Conservation (phyloP, 108 stramenopile species). For the Stephanodiscus minutulus region DNA sequence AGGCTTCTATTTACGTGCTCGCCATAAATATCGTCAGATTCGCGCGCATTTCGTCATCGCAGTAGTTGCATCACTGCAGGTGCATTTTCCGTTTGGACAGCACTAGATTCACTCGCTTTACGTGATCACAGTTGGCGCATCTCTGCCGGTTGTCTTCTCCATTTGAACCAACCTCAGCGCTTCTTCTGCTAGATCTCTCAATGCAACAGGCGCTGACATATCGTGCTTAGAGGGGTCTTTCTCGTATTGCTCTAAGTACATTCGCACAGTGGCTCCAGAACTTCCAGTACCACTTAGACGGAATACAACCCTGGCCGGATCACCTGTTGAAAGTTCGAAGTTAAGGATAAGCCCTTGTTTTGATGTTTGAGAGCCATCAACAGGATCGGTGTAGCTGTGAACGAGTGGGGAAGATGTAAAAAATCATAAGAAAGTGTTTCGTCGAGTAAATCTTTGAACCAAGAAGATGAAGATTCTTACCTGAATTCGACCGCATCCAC, state of each 20-base stretch:
- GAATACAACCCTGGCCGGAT: constrained; percentile 92
- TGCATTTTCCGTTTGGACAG: not conserved
- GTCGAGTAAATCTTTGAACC: not conserved
- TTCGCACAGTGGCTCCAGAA: constrained; percentile 97
- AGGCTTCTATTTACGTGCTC: not conserved
- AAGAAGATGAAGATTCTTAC: constrained; percentile 35
- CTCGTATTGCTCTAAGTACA: constrained; percentile 97
- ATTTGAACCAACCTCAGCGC: constrained; percentile 75
- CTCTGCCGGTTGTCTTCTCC: constrained; percentile 73
- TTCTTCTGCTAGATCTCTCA: constrained; percentile 75
- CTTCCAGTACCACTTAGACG: constrained; percentile 96
- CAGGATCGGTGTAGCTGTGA: constrained; percentile 92
- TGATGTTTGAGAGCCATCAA: constrained; percentile 86
- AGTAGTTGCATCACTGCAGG: not conserved
- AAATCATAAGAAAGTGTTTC: not conserved
- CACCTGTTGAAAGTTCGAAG: constrained; percentile 82
- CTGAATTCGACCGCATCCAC: constrained; percentile 69
- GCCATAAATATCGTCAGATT: not conserved
- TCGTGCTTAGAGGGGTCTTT: constrained; percentile 66
- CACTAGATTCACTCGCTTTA: constrained; percentile 27
- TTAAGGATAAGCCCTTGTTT: constrained; percentile 93
- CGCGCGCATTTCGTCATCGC: not conserved
- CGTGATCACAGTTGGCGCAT: constrained; percentile 85
- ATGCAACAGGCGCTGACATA: constrained; percentile 68
- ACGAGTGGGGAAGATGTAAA: not conserved